Evolutionary conservation across 2,329 filamentous ascomycete species (phyloP).

Genomic region (Sarocladium oryzae): DNA sequence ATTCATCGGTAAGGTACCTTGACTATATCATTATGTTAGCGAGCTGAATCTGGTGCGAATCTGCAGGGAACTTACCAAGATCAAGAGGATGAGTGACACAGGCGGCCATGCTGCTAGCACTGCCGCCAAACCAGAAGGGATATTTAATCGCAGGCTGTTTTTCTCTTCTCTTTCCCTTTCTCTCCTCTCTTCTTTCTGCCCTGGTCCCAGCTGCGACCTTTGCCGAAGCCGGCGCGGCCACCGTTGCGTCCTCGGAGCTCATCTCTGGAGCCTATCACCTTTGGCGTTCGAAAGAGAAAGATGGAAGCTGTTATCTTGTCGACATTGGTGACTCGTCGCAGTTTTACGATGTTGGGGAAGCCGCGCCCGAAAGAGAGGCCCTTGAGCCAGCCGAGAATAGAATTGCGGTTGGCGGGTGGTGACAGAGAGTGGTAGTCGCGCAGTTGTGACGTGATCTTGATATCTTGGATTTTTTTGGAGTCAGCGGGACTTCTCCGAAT

Average conservation of each 20-base stretch:
- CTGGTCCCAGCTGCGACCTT: not conserved
- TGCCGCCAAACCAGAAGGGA: conserved; percentile 95
- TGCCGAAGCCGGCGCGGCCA: conserved; percentile 1
- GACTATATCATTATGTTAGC: conserved; percentile 32
- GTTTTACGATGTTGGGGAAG: not conserved
- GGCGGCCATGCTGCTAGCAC: conserved; percentile 85
- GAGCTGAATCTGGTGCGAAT: not conserved
- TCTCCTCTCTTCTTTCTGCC: conserved; percentile 10
- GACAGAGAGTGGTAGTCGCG: too few relatives aligned
- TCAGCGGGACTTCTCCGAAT: conserved; percentile 3
- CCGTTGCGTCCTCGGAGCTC: not conserved
- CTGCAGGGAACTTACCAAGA: conserved; percentile 57
- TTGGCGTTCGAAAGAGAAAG: too few relatives aligned
- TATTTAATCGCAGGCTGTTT: conserved; percentile 46
- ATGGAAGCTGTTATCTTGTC: not conserved
- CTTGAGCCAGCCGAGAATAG: too few relatives aligned
- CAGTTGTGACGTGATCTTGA: not conserved
- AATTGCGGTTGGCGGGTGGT: not conserved
- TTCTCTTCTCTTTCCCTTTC: conserved; percentile 33
- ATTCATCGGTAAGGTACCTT: too few relatives aligned
- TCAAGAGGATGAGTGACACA: conserved; percentile 90
- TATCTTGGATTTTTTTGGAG: conserved; percentile 8
- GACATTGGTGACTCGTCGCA: not conserved
- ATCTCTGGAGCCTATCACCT: not conserved
- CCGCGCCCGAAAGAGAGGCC: not conserved